These are phyloP conservation scores for Colletotrichum sp. DNA, from an alignment of 2,329 filamentous ascomycete species.

Conservation along the genomic window DNA sequence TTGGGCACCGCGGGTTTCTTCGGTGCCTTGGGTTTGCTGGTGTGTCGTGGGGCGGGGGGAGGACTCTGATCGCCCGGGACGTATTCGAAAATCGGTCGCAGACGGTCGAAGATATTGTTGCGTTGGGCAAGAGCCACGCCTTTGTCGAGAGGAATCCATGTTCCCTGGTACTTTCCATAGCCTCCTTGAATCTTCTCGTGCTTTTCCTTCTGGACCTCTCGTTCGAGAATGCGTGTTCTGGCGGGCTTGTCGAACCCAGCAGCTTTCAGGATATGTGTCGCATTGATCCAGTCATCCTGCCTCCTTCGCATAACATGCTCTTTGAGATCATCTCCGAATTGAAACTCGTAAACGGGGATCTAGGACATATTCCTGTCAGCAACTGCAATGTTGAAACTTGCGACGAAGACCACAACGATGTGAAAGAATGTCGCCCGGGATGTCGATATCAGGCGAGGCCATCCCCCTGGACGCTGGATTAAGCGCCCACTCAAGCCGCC, in stretches of 20 bases:
- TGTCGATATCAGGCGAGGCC: slow-evolving; percentile 3
- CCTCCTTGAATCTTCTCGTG: slow-evolving; percentile 99
- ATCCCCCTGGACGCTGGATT: not conserved
- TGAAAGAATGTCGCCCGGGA: not conserved
- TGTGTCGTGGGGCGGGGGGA: slow-evolving; percentile 91
- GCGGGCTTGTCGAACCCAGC: slow-evolving; percentile 98
- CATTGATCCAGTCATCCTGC: slow-evolving; percentile 97
- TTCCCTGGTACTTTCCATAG: slow-evolving; percentile 98
- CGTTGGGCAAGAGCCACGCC: slow-evolving; percentile 83
- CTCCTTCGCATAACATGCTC: slow-evolving; percentile 96
- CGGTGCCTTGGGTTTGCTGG: slow-evolving; percentile 81
- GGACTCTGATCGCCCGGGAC: slow-evolving; percentile 84
- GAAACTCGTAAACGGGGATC: slow-evolving; percentile 95
- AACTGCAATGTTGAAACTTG: not conserved
- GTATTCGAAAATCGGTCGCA: slow-evolving; percentile 89
- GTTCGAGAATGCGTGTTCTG: slow-evolving; percentile 90
- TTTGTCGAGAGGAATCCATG: slow-evolving; percentile 90
- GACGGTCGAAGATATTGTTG: slow-evolving; percentile 84
- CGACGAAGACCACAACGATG: not conserved
- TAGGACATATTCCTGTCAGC: slow-evolving; percentile 38
- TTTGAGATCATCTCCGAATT: slow-evolving; percentile 78
- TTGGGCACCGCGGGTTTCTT: slow-evolving; percentile 70
- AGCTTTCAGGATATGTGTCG: slow-evolving; percentile 97
- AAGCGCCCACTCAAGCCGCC: not conserved
- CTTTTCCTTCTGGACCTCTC: slow-evolving; percentile 93